Evolutionary conservation across 129 eudicot genomes (phyloP).

Genomic region (Solidago caesia): DNA sequence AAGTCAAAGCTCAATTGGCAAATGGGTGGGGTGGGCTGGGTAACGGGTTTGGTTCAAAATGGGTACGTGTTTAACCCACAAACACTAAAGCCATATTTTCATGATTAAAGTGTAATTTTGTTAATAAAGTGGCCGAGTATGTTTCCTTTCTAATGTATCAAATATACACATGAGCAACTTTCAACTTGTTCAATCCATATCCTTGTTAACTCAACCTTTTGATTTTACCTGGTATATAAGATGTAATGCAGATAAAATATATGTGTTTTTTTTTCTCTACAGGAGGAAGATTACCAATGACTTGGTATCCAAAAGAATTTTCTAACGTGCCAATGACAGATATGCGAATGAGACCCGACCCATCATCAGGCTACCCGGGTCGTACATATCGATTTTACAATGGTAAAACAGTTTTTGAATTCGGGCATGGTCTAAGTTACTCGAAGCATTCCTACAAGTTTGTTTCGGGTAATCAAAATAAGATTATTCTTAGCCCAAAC

Average conservation of each 20-base stretch:
- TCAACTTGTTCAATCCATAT: neutral
- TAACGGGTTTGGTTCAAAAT: neutral
- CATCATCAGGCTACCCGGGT: constrained; percentile 59
- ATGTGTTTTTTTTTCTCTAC: neutral
- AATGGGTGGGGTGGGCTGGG: neutral
- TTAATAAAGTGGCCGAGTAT: neutral
- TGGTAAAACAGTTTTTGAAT: constrained; percentile 54
- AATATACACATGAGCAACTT: neutral
- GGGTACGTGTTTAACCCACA: neutral
- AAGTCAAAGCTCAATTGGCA: neutral
- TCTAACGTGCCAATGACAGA: constrained; percentile 58
- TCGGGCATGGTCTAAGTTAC: constrained; percentile 71
- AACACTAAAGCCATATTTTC: neutral
- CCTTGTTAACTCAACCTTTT: neutral
- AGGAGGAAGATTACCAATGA: constrained; percentile 73
- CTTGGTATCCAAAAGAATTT: constrained; percentile 73
- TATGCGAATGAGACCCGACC: constrained; percentile 78
- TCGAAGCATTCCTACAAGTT: constrained; percentile 45
- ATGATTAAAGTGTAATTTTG: neutral
- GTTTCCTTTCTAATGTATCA: neutral
- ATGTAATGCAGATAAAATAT: neutral
- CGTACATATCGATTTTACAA: constrained; percentile 64
- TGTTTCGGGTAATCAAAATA: constrained; percentile 28
- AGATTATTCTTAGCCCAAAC: constrained; percentile 16
- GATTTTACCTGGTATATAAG: neutral